A percentile compares a stretch with the other conserved stretches of the same genome.
These are phyloP conservation scores for Thielaviopsis punctulata DNA, from an alignment of 2,329 filamentous ascomycete species.

Conservation along the genomic window DNA sequence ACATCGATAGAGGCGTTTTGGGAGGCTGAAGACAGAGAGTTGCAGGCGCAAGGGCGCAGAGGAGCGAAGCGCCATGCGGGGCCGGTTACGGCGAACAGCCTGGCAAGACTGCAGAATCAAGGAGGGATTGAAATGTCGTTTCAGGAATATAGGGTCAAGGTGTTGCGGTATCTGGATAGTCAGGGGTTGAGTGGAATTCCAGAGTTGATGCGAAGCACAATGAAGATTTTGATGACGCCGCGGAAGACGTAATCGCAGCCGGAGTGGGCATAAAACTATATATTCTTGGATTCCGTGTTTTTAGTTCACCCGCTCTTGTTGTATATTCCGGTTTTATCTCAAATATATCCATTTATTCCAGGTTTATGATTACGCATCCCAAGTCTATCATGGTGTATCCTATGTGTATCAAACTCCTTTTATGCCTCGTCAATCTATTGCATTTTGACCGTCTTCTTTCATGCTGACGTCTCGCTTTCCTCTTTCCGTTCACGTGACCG, in stretches of 20 bases:
- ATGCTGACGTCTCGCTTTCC: not conserved
- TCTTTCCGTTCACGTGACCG: not conserved
- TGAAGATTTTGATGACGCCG: conserved; percentile 51
- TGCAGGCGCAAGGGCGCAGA: conserved; percentile 16
- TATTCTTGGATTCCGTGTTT: not conserved
- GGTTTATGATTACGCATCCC: not conserved
- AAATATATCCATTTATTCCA: too few relatives aligned
- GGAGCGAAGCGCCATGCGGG: conserved; percentile 36
- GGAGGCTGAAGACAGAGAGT: conserved; percentile 37
- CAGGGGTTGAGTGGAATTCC: conserved; percentile 49
- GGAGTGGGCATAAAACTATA: not conserved
- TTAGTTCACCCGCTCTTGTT: not conserved
- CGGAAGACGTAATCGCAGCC: conserved; percentile 16
- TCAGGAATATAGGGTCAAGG: conserved; percentile 59
- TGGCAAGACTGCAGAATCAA: conserved; percentile 42
- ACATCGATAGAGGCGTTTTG: conserved; percentile 38
- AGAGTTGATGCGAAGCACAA: conserved; percentile 62
- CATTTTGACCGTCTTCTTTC: conserved; percentile 5
- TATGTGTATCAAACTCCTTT: not conserved
- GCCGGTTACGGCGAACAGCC: conserved; percentile 51
- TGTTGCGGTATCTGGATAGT: conserved; percentile 48
- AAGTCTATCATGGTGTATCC: not conserved
- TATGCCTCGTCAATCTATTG: conserved; percentile 2
- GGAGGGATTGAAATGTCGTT: conserved; percentile 52
- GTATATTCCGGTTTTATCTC: too few relatives aligned